Evolutionary conservation across 768 basidiomycete species (phyloP), one percentile per base, ranked within the genome.

Genomic region (Tricholoma furcatifolium): DNA sequence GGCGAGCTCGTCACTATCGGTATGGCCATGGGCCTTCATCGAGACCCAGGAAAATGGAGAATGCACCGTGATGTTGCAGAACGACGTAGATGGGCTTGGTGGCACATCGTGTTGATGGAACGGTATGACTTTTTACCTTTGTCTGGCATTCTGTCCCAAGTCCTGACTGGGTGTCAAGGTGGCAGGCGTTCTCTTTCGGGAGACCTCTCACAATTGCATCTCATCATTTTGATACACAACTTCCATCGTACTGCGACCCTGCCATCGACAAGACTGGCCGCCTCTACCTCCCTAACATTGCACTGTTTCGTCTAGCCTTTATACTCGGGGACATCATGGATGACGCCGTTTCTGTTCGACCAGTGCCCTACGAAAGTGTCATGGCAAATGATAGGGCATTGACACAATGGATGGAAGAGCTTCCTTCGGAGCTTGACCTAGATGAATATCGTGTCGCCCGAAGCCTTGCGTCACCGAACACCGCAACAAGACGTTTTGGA

Each of bases 111-210:
- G 34, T 73, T 90, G 47, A 75, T 91, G 30, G 91, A 92, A 72
- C 76, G 89, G 88, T 87, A 47, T 32, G 80, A 32, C 39, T 51
- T 41, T 35, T 49, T 41, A 50, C 53, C 53, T 45, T 47, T 47
- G 17, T 47, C 45, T 45, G 20, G 36, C 34, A 51, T 43, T 17
- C 47, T 40, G 42, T 47, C 11, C 55, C 44, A 43, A 30, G 40
- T 46, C 43, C 57, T 59, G 24, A 56, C 41, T 50, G 54, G 17
- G 8, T 43, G 21, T 62, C 17, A 59, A 90, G 89, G 58, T 93
- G 91, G 91, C 89, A 92, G 65, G 87, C 89, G 0, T 92, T 93
- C 70, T 80, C 91, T 79, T 88, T 93, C 65, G 91, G 91, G 14
- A 78, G 91, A 18, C 91, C 91, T 3, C 70, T 88, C 31, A 73